Evolutionary conservation across 2,329 filamentous ascomycete genomes (phyloP).

Genomic region (Albophoma yamanashiensis): DNA sequence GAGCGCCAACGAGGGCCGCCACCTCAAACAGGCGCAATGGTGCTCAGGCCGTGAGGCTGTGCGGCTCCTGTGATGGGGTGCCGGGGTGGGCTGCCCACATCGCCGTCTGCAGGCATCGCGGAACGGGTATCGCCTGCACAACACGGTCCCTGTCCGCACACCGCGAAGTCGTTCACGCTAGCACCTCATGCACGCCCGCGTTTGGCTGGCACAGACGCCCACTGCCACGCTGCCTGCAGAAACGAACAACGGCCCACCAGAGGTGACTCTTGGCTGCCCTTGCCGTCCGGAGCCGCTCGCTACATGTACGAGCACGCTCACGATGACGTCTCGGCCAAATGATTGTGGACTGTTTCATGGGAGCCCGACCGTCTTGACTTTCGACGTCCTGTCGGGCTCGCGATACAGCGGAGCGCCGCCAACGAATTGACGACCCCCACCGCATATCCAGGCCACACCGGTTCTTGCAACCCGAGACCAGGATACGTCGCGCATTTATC

Average conservation of each 20-base stretch:
- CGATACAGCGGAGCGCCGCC: background rate
- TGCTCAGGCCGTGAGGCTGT: background rate
- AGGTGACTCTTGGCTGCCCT: background rate
- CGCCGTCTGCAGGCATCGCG: background rate
- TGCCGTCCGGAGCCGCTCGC: background rate
- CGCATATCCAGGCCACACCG: background rate
- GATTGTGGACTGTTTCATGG: background rate
- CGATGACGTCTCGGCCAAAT: background rate
- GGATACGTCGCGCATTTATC: background rate
- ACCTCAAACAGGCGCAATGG: background rate
- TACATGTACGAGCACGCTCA: background rate
- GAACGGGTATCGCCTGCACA: background rate
- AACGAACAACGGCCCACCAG: background rate
- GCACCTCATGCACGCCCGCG: background rate
- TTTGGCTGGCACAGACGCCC: background rate
- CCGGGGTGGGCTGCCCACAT: background rate
- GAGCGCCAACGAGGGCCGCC: constrained; percentile 2
- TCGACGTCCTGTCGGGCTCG: background rate
- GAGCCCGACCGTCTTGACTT: background rate
- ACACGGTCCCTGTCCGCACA: background rate
- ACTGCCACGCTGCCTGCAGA: background rate
- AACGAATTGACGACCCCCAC: background rate
- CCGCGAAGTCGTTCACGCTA: background rate
- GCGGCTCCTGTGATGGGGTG: background rate
- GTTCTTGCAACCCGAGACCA: background rate